Base-by-base conservation (phyloP, 1,284 basidiomycete genomes). In the Pyrrhoderma lamaoense region DNA sequence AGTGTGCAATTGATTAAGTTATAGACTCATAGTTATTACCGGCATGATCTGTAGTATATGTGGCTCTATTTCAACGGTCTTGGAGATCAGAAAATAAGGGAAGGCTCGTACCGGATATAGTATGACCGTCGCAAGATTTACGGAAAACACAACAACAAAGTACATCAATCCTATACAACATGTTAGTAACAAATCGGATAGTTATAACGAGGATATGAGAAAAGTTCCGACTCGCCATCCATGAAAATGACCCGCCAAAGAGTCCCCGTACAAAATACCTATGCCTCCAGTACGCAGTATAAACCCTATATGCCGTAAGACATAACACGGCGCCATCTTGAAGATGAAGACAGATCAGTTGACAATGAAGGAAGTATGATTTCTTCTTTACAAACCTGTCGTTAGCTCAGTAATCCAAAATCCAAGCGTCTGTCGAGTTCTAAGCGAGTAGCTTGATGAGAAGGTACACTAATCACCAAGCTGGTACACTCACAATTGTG, bases 271-370 rank as follows among this genome's bases (percentile, higher is more conserved):
- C 22, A 27, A 45, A 51, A 1, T 23, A 16, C 2, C 44, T 34
- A 8, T 7, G n/a, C 18, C 21, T 44, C 16, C 21, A 31, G 22
- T 21, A 51, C 3, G 37, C 44, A 7, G 35, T 23, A 23, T 51
- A 51, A 3, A 44, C 45, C 9, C 49, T 42, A 40, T 45, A 51
- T n/a, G 45, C 31, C 13, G 49, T 51, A 8, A 45, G 36, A 21
- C 11, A 16, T 14, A 51, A 23, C 5, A 51, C 44, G 7, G 38
- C 49, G 3, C 35, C 42, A 23, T 51, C 27, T 31, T 5, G 11
- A 31, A 11, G 27, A 31, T 5, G 27, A 31, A 31, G 27, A 31
- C 27, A 31, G 27, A 11, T 31, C 27, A 31, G 5, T 31, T 11
- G 5, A 5, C 11, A 31, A 31, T 31, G 5, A 31, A 31, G 27